Evolutionary conservation across 106 monocot species (phyloP).

Genomic region (Dendrobium officinale): DNA sequence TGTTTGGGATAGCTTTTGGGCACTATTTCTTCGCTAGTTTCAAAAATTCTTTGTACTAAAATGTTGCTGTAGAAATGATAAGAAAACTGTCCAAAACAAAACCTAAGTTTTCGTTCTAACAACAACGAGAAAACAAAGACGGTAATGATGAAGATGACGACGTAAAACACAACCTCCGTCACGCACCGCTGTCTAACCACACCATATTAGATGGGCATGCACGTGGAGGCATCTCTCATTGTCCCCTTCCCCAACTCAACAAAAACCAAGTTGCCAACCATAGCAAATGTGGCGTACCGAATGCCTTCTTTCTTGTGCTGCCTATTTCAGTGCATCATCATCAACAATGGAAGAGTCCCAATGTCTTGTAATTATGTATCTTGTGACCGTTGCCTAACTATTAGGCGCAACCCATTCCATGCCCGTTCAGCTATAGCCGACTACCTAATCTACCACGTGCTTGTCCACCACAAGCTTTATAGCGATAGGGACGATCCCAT

Average conservation of each 20-base stretch:
- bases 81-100: too few relatives aligned
- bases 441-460: conserved; percentile 8
- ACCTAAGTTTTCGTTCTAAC: too few relatives aligned
- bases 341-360: neutral
- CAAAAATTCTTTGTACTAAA: too few relatives aligned
- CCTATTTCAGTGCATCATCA: neutral
- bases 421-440: neutral
- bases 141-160: too few relatives aligned
- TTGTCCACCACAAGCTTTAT: neutral
- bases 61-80: too few relatives aligned
- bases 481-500: neutral
- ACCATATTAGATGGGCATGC: neutral
- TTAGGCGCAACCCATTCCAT: neutral
- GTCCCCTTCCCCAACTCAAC: neutral
- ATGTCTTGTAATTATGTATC: neutral
- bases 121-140: too few relatives aligned
- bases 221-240: neutral
- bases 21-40: too few relatives aligned
- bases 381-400: conserved; percentile 3
- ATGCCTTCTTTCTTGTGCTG: conserved; percentile 1
- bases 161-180: neutral
- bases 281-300: conserved; percentile 7
- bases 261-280: neutral
- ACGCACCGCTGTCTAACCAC: neutral
- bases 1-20: too few relatives aligned